A percentile compares a stretch with the other conserved stretches of the same genome.
Conservation (phyloP, 805 yeast species). For the Suhomyces xylopsoci region DNA sequence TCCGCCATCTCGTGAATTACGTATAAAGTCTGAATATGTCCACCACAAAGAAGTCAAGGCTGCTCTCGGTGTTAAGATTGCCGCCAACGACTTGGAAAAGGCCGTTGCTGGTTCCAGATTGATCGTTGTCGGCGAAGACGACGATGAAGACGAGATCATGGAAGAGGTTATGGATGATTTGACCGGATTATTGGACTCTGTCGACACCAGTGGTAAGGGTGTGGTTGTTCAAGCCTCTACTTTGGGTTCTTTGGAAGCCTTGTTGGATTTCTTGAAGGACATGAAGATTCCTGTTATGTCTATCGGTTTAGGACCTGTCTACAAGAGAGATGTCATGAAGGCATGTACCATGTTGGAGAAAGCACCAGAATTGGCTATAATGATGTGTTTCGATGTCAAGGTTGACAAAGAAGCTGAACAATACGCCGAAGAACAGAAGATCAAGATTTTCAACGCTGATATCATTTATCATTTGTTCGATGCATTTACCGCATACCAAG, state of each 20-base stretch:
- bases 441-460: slow-evolving; percentile 92
- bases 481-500: slow-evolving; percentile 88
- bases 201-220: slow-evolving; percentile 93
- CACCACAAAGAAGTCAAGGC: slow-evolving; percentile 99
- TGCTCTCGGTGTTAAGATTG: slow-evolving; percentile 97
- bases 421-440: slow-evolving; percentile 90
- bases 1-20: slow-evolving; percentile 93
- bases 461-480: slow-evolving; percentile 96
- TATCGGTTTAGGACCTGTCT: slow-evolving; percentile 96
- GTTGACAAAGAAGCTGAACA: slow-evolving; percentile 98
- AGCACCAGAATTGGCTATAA: slow-evolving; percentile 93
- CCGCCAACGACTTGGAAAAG: slow-evolving; percentile 95
- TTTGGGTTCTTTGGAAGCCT: slow-evolving; percentile 95
- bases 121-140: slow-evolving; percentile 92
- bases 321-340: slow-evolving; percentile 96
- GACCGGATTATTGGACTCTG: slow-evolving; percentile 90
- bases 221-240: slow-evolving; percentile 98
- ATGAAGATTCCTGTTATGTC: slow-evolving; percentile 99
- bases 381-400: slow-evolving; percentile 97
- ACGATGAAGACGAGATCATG: slow-evolving; percentile 95
- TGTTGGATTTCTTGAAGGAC: slow-evolving; percentile 92
- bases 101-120: slow-evolving; percentile 99
- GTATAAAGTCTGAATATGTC: slow-evolving; percentile 93
- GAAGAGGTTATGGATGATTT: slow-evolving; percentile 99
- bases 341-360: slow-evolving; percentile 95